Evolutionary conservation across 805 yeast genomes (phyloP).

Genomic region (Debaryomyces castellii): DNA sequence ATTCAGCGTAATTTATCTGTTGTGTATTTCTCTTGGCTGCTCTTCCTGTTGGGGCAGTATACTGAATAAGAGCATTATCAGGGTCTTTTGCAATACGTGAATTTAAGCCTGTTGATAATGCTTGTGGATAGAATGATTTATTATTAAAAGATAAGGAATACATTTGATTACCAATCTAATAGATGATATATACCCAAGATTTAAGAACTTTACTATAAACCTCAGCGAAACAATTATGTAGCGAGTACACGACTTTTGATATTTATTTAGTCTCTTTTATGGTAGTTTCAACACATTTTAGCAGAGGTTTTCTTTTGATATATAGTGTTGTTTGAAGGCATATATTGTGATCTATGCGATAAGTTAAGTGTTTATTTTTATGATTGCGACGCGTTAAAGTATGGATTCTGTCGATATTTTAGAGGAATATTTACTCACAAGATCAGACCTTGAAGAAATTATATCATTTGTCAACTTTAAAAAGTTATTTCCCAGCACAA

Average conservation of each 20-base stretch:
- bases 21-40: conserved; percentile 70
- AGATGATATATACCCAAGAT: too few species aligned
- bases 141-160: conserved; percentile 12
- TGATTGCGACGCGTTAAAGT: neutral
- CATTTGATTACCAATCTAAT: neutral
- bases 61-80: conserved; percentile 67
- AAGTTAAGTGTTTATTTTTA: too few species aligned
- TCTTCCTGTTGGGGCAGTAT: conserved; percentile 72
- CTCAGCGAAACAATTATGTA: too few species aligned
- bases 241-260: too few species aligned
- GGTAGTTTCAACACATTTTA: too few species aligned
- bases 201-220: too few species aligned
- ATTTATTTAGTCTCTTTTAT: too few species aligned
- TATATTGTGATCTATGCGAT: too few species aligned
- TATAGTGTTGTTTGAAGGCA: too few species aligned
- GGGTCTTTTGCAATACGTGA: conserved; percentile 67
- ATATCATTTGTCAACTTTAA: conserved; percentile 19
- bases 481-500: conserved; percentile 13
- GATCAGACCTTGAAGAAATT: conserved; percentile 15
- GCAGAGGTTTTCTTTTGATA: too few species aligned
- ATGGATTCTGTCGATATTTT: conserved; percentile 25
- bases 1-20: conserved; percentile 80
- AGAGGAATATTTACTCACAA: conserved; percentile 15
- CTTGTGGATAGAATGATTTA: conserved; percentile 61
- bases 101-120: conserved; percentile 70